Base-by-base conservation (phyloP, 139 green algal genomes). In the Astrephomene gubernaculifera region DNA sequence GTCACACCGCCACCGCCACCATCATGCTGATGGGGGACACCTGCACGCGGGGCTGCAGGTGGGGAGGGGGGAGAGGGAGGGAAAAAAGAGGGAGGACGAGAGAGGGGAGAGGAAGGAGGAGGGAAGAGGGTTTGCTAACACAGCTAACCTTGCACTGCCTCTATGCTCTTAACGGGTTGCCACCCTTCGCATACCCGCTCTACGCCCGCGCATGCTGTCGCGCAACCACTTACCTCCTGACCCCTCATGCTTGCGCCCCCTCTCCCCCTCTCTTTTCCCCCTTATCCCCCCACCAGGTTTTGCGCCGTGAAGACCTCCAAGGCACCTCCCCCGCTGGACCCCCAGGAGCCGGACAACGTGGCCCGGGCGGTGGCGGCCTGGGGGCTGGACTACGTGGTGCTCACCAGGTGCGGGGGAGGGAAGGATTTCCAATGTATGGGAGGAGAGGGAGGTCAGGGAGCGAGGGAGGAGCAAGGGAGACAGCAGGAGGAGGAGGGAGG, bases 1-100 rank as follows among this genome's bases (percentile, higher is more conserved):
- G 95, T 33, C 92, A 96, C 81, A 96, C 95, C 19, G 97, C 96
- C 27, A 99, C 97, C 22, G 97, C 97, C n/a, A 99, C 97, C 43
- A 99, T 99, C 92, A 99, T 99, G 97, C 90, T 98, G 27, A 98
- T 98, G 96, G 96, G 96, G 0, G 96, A 98, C 90, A 98, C 96
- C 2, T 98, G 96, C 92, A 98, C 96, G 0, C 89, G 96, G 43
- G 96, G 93, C 69, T 98, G 94, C 89, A 89, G 75, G 86, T 93
- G 82, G 5, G 81, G 35, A 35, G 3, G 63, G 83, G 27, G 8
- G n/a, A 17, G 57, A 9, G 57, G 57, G 57, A 9, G 22, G 57
- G 57, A 27, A 6, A 24, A 65, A 9, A 24, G 57, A n/a, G 14
- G 57, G 57, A 65, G 19, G 57, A n/a, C 9, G 57, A 24, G 22